Conservation (phyloP, 2,329 filamentous ascomycete genomes). For the Ophiostoma angusticollis region DNA sequence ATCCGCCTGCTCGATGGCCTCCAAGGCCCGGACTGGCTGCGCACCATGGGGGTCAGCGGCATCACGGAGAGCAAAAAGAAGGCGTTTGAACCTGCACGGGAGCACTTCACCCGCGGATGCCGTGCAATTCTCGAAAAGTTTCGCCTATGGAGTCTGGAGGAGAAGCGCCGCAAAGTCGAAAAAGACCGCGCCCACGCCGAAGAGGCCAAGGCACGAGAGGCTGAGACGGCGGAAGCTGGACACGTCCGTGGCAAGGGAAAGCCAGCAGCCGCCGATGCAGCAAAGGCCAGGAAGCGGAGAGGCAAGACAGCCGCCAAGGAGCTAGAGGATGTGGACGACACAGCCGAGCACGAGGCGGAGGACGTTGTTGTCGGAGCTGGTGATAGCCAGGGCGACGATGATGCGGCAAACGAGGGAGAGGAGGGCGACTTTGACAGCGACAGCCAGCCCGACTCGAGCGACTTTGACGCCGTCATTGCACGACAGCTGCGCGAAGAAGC, state of each 20-base stretch:
- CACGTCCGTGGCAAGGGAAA: conserved; percentile 11
- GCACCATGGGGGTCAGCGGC: conserved; percentile 77
- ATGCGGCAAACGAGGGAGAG: background rate
- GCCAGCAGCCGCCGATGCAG: conserved; percentile 5
- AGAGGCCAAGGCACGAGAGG: conserved; percentile 28
- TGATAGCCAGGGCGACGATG: conserved; percentile 13
- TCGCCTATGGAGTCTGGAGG: conserved; percentile 73
- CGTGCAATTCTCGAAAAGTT: conserved; percentile 78
- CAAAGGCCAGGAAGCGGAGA: conserved; percentile 12
- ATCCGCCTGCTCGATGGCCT: conserved; percentile 63
- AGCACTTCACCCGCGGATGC: conserved; percentile 75
- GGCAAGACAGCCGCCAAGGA: conserved; percentile 19
- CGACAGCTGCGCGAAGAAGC: conserved; percentile 67
- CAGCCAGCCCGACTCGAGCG: conserved; percentile 51
- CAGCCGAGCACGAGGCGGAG: conserved; percentile 14
- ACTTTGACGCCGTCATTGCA: conserved; percentile 58
- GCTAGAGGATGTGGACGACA: conserved; percentile 14
- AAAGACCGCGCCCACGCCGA: conserved; percentile 51
- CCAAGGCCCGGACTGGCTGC: conserved; percentile 84
- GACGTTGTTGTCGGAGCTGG: conserved; percentile 19
- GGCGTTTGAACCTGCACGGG: conserved; percentile 72
- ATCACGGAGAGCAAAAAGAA: conserved; percentile 78
- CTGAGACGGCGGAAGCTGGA: background rate
- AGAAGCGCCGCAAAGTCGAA: conserved; percentile 68
- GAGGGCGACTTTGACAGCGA: conserved; percentile 20